Conservation (phyloP, 2,329 filamentous ascomycete genomes). For the Atkinsonella hypoxylon region DNA sequence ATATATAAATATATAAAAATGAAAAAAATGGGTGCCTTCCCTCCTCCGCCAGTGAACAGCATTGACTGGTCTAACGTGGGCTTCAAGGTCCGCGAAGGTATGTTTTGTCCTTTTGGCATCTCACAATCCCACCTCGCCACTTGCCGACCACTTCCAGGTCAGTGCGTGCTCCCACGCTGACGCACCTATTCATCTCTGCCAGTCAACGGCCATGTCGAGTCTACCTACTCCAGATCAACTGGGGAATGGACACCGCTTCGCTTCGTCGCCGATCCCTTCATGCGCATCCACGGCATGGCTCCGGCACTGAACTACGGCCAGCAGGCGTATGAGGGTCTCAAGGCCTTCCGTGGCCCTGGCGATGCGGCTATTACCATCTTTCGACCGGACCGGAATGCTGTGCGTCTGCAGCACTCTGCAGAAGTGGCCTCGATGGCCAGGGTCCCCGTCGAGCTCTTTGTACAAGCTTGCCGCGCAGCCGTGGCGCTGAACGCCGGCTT, state of each 20-base stretch:
- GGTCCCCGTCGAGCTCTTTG: slow-evolving; percentile 65
- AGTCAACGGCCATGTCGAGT: slow-evolving; percentile 94
- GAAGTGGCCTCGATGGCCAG: slow-evolving; percentile 72
- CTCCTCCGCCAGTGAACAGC: slow-evolving; percentile 64
- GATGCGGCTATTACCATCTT: slow-evolving; percentile 69
- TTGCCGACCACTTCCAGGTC: not conserved
- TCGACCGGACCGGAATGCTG: slow-evolving; percentile 74
- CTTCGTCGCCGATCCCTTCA: slow-evolving; percentile 73
- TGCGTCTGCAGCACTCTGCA: slow-evolving; percentile 74
- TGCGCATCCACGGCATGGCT: slow-evolving; percentile 89
- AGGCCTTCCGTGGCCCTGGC: slow-evolving; percentile 74
- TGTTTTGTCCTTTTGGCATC: slow-evolving; percentile 10
- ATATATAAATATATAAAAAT: too few species aligned
- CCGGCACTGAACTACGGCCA: slow-evolving; percentile 94
- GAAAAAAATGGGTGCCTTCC: slow-evolving; percentile 45
- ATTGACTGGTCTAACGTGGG: slow-evolving; percentile 93
- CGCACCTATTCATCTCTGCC: slow-evolving; percentile 39
- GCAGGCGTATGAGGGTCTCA: slow-evolving; percentile 97
- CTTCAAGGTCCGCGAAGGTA: slow-evolving; percentile 84
- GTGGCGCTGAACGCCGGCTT: slow-evolving; percentile 82
- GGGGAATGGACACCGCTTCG: slow-evolving; percentile 65
- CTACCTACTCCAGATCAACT: slow-evolving; percentile 63
- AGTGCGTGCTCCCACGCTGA: not conserved
- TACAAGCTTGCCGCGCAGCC: slow-evolving; percentile 64
- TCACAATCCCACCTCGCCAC: not conserved